A percentile compares a stretch with the other conserved stretches of the same genome.
Evolutionary conservation across 2,329 filamentous ascomycete species (phyloP).

Genomic region (Xylaria sp.): DNA sequence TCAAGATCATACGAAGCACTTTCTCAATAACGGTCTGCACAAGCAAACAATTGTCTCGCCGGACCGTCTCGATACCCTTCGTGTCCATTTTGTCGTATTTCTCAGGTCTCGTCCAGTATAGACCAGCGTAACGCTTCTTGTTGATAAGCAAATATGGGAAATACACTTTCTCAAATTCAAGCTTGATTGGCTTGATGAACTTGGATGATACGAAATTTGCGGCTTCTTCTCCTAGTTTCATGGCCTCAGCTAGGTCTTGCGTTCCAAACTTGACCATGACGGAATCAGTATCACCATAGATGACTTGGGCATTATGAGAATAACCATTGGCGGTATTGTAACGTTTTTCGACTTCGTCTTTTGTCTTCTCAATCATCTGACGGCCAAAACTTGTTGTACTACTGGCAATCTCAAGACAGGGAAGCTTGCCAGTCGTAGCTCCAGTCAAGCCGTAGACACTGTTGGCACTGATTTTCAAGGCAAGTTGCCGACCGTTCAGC

Average conservation of each 20-base stretch:
- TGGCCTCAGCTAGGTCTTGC: constrained; percentile 84
- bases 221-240: constrained; percentile 96
- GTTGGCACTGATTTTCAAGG: constrained; percentile 96
- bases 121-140: constrained; percentile 98
- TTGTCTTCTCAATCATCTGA: constrained; percentile 99
- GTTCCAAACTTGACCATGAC: constrained; percentile 99
- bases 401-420: constrained; percentile 93
- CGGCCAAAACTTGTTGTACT: constrained; percentile 97
- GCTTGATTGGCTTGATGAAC: constrained; percentile 96
- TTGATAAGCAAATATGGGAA: constrained; percentile 98
- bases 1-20: constrained; percentile 92
- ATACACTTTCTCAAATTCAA: constrained; percentile 99
- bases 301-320: constrained; percentile 92
- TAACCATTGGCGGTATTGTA: constrained; percentile 97
- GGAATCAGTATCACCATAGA: constrained; percentile 98
- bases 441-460: constrained; percentile 97
- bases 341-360: constrained; percentile 89
- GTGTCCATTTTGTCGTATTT: constrained; percentile 99
- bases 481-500: constrained; percentile 94
- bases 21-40: constrained; percentile 99
- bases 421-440: constrained; percentile 94
- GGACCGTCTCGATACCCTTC: constrained; percentile 98
- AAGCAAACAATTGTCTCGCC: constrained; percentile 93
- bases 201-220: constrained; percentile 88
- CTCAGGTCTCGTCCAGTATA: constrained; percentile 94